These are phyloP conservation scores for Heliamphora pulchella DNA, from an alignment of 179 eudicot genomes.

Conservation along the genomic window DNA sequence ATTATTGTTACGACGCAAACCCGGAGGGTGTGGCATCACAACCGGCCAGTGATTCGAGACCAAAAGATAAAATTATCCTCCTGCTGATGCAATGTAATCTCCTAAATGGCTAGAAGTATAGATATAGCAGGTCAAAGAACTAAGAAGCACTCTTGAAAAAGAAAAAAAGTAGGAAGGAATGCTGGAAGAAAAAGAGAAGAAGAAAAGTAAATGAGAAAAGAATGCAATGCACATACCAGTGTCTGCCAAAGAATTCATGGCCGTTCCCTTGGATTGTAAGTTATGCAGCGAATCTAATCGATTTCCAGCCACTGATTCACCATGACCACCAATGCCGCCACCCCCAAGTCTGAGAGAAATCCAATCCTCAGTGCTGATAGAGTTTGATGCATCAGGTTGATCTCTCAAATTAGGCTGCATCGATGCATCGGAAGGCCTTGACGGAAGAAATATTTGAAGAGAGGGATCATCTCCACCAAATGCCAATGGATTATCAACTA, in stretches of 20 bases:
- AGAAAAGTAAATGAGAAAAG: not conserved
- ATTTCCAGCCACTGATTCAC: slow-evolving; percentile 34
- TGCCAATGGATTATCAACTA: slow-evolving; percentile 75
- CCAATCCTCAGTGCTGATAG: slow-evolving; percentile 66
- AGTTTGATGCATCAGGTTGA: slow-evolving; percentile 49
- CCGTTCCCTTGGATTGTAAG: slow-evolving; percentile 36
- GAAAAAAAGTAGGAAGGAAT: not conserved
- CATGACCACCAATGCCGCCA: slow-evolving; percentile 37
- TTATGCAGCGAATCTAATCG: slow-evolving; percentile 35
- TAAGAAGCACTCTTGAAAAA: not conserved
- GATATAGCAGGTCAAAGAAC: not conserved
- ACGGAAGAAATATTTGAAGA: slow-evolving; percentile 83
- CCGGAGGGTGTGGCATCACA: too few relatives aligned
- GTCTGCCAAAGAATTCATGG: slow-evolving; percentile 43
- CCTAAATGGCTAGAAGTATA: not conserved
- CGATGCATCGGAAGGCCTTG: slow-evolving; percentile 65
- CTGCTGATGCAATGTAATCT: not conserved
- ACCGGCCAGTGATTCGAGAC: too few relatives aligned
- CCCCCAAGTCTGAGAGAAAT: slow-evolving; percentile 86
- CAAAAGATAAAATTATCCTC: not conserved
- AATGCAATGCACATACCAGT: slow-evolving; percentile 42
- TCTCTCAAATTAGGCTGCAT: slow-evolving; percentile 41
- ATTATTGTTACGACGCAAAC: too few relatives aligned
- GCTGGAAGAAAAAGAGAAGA: not conserved
- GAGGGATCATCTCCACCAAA: slow-evolving; percentile 82